These are phyloP conservation scores for Schoenoplectus triqueter DNA, from an alignment of 202 grass and related monocot genomes.

Conservation along the genomic window DNA sequence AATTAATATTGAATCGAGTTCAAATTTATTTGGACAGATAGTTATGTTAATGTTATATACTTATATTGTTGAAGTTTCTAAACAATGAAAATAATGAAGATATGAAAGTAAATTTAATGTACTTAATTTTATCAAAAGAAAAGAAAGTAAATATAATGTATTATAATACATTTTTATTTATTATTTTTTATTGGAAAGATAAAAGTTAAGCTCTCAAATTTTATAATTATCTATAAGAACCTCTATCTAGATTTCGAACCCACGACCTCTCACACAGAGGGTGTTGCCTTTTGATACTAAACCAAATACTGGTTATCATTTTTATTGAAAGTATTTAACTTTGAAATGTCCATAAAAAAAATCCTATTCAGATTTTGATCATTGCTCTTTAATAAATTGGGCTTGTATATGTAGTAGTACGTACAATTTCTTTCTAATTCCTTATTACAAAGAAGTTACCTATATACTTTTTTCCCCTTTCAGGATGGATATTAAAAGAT, in stretches of 20 bases:
- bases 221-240: too few species aligned
- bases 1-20: neutral
- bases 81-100: neutral
- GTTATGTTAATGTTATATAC: neutral
- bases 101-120: neutral
- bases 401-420: neutral
- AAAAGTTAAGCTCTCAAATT: too few species aligned
- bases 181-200: neutral
- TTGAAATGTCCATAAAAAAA: neutral
- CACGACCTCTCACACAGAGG: too few species aligned
- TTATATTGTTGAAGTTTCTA: neutral
- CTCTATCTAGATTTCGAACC: too few species aligned
- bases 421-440: neutral
- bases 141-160: neutral
- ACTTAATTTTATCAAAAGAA: too few species aligned
- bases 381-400: neutral
- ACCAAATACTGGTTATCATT: too few species aligned
- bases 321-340: neutral
- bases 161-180: neutral
- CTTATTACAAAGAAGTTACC: neutral
- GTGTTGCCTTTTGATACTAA: too few species aligned
- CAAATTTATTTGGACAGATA: neutral
- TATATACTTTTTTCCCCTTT: neutral
- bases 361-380: neutral
- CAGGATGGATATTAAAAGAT: conserved; percentile 37